These are phyloP conservation scores for Aspergillus latus DNA, from an alignment of 2,329 filamentous ascomycete genomes.

Conservation along the genomic window DNA sequence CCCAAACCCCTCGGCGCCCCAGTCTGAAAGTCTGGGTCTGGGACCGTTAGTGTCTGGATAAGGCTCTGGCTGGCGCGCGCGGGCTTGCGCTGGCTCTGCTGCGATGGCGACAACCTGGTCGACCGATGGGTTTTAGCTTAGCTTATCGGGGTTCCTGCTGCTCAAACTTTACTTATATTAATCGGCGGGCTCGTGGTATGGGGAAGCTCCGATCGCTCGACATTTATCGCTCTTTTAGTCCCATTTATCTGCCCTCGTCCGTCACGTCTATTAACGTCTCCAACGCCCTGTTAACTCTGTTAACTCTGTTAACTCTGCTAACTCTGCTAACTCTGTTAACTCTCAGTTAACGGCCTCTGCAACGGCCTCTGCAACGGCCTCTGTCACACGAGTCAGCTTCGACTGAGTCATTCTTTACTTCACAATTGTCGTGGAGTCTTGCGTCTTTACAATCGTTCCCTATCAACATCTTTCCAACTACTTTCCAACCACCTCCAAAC, in stretches of 20 bases:
- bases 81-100: neutral
- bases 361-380: no score
- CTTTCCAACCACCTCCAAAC: no score
- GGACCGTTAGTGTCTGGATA: neutral
- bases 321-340: no score
- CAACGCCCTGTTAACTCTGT: no score
- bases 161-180: neutral
- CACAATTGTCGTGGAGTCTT: no score
- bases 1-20: no score
- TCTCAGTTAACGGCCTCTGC: no score
- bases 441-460: no score
- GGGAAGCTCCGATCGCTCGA: neutral
- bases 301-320: no score
- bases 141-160: neutral
- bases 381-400: no score
- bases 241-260: neutral
- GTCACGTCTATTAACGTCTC: neutral
- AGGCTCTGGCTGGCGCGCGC: neutral
- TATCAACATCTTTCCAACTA: no score
- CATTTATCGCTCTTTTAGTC: neutral
- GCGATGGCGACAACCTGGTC: constrained; percentile 4
- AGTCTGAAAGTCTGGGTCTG: neutral
- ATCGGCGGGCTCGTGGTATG: neutral
- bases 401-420: no score
- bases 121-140: neutral